Evolutionary conservation across 2,329 filamentous ascomycete genomes (phyloP), one percentile per base, ranked within the genome.

Genomic region (Penicillium sp.): DNA sequence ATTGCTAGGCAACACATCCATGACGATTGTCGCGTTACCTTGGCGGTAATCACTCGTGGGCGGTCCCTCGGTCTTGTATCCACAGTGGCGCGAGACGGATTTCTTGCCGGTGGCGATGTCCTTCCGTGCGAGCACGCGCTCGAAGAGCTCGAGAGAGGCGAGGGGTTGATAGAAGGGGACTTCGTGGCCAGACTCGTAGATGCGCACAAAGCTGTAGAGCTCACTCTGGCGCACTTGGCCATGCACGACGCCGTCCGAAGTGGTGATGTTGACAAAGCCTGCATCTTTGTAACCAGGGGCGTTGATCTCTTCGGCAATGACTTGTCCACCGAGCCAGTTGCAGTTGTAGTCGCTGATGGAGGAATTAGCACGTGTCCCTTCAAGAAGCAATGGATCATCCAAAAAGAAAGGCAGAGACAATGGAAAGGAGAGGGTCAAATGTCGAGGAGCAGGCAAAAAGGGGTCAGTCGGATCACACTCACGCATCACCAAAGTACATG

Each of bases 121-220:
- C 18, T 66, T 60, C n/a, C 74, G 69, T 9, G 59, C 55, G 47
- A 80, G 63, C 9, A 71, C 72, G 9, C 77, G 70, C 61, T 74
- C 66, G 52, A 80, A 77, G 50, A 79, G 67, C 51, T 73, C 71
- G 9, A 78, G 63, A 6, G 76, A 63, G 9, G 69, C 73, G 29
- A 75, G 64, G 3, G 72, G 79, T 57, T 80, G 77, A 60, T 80
- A 80, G 59, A 78, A 79, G 0, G 77, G 77, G 1, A 76, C 74
- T 57, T 75, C 71, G 46, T 77, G 75, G 4, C 75, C 74, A 6
- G 66, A 65, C 48, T 77, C 72, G 59, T 74, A 77, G 26, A 58
- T 54, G 4, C 55, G 51, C 4, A 50, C 46, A 37, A 59, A 56
- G 13, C 43, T 50, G 34, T 51, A 55, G 39, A 55, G 36, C 25